Conservation (phyloP, 768 basidiomycete genomes). For the Baorangia bicolor region DNA sequence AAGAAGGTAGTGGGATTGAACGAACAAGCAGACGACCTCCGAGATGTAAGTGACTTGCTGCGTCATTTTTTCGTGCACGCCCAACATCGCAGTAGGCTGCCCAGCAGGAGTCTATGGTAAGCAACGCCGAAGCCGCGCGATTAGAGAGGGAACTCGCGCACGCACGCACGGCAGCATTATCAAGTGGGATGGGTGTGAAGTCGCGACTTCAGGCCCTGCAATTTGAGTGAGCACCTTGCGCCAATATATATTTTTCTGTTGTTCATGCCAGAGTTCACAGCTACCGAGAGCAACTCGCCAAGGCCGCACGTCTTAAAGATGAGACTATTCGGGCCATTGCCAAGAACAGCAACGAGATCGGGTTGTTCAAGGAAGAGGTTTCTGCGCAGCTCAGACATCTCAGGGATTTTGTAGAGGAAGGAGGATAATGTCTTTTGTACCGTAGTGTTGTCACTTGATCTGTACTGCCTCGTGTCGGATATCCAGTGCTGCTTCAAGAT, state of each 20-base stretch:
- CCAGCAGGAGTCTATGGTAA: conserved; percentile 70
- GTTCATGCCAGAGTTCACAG: conserved; percentile 37
- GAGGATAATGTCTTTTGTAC: conserved; percentile 24
- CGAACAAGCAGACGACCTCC: conserved; percentile 76
- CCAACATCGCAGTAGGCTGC: conserved; percentile 51
- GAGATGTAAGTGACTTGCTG: conserved; percentile 57
- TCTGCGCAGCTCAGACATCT: conserved; percentile 68
- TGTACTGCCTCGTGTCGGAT: background rate
- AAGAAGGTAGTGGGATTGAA: conserved; percentile 68
- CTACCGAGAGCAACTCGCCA: conserved; percentile 77
- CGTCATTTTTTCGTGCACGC: background rate
- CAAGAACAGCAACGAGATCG: conserved; percentile 83
- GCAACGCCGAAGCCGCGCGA: conserved; percentile 62
- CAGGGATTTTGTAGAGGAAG: conserved; percentile 63
- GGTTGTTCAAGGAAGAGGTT: conserved; percentile 76
- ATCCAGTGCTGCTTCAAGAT: background rate
- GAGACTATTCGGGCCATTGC: conserved; percentile 79
- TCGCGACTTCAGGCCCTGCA: conserved; percentile 73
- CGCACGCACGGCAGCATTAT: conserved; percentile 71
- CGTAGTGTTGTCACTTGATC: background rate
- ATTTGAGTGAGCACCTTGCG: conserved; percentile 56
- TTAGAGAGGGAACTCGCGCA: conserved; percentile 72
- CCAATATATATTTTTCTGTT: background rate
- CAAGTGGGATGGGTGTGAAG: conserved; percentile 82
- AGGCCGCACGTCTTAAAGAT: conserved; percentile 69